These are phyloP conservation scores for Vicia sativa DNA, from an alignment of 306 rosid species.

Conservation along the genomic window DNA sequence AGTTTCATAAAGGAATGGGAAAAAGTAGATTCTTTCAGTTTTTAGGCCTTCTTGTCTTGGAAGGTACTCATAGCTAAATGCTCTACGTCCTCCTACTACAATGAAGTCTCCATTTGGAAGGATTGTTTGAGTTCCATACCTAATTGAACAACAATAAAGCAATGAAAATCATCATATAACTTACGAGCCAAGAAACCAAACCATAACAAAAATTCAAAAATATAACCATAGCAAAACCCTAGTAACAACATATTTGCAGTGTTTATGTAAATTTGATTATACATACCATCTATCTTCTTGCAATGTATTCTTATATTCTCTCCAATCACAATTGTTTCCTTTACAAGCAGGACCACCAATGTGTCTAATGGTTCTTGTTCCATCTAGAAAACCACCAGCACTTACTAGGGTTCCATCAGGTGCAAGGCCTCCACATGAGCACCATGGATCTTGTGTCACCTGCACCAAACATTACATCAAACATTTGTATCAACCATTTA, in stretches of 20 bases:
- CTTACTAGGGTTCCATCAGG: constrained; percentile 62
- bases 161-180: not conserved
- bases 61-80: constrained; percentile 67
- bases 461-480: constrained; percentile 9
- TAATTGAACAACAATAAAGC: not conserved
- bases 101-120: constrained; percentile 59
- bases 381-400: constrained; percentile 70
- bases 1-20: constrained; percentile 70
- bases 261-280: no score
- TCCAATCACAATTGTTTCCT: constrained; percentile 50
- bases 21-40: not conserved
- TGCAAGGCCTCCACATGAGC: constrained; percentile 85
- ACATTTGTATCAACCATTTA: not conserved
- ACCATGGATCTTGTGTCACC: constrained; percentile 80
- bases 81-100: constrained; percentile 70
- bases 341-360: constrained; percentile 41
- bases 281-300: constrained; percentile 69
- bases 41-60: constrained; percentile 49
- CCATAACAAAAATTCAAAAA: no score
- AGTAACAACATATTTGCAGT: no score
- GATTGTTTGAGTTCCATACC: constrained; percentile 74
- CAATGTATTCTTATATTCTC: constrained; percentile 43
- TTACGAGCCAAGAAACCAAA: no score
- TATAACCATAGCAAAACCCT: no score
- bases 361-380: constrained; percentile 57